Evolutionary conservation across 2,329 filamentous ascomycete genomes (phyloP).

Genomic region (Boeremia exigua): DNA sequence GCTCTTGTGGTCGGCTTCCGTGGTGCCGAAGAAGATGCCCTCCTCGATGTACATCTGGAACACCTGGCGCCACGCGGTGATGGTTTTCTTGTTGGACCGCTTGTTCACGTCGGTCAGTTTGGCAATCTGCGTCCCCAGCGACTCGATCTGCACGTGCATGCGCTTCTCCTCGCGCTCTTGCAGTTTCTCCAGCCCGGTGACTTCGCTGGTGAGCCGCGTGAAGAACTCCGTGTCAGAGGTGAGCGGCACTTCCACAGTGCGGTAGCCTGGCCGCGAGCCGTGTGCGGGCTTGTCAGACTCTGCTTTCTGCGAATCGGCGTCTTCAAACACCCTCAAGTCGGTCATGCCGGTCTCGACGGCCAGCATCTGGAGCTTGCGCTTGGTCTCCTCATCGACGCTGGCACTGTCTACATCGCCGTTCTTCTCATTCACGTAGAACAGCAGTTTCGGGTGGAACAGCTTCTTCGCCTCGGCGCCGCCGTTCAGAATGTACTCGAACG

Average conservation of each 20-base stretch:
- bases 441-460: slow-evolving; percentile 69
- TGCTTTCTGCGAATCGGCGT: slow-evolving; percentile 21
- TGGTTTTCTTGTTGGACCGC: slow-evolving; percentile 66
- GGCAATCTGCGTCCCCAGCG: slow-evolving; percentile 69
- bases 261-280: slow-evolving; percentile 35
- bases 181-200: slow-evolving; percentile 71
- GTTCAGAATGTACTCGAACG: slow-evolving; percentile 47
- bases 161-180: slow-evolving; percentile 70
- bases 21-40: slow-evolving; percentile 80
- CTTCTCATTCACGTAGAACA: slow-evolving; percentile 70
- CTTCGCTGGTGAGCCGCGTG: slow-evolving; percentile 72
- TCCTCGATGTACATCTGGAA: slow-evolving; percentile 83
- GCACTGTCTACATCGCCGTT: slow-evolving; percentile 74
- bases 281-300: slow-evolving; percentile 3
- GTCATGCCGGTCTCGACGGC: slow-evolving; percentile 56
- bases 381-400: slow-evolving; percentile 69
- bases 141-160: slow-evolving; percentile 67
- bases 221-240: slow-evolving; percentile 83
- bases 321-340: slow-evolving; percentile 40
- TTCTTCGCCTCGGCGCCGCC: slow-evolving; percentile 26
- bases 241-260: slow-evolving; percentile 74
- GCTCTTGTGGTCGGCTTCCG: slow-evolving; percentile 72
- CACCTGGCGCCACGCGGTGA: slow-evolving; percentile 79
- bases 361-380: slow-evolving; percentile 67
- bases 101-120: slow-evolving; percentile 69